phyloP scores from a whole-genome alignment of 495 filamentous ascomycete genomes.

The Penicillium coprophilum region DNA sequence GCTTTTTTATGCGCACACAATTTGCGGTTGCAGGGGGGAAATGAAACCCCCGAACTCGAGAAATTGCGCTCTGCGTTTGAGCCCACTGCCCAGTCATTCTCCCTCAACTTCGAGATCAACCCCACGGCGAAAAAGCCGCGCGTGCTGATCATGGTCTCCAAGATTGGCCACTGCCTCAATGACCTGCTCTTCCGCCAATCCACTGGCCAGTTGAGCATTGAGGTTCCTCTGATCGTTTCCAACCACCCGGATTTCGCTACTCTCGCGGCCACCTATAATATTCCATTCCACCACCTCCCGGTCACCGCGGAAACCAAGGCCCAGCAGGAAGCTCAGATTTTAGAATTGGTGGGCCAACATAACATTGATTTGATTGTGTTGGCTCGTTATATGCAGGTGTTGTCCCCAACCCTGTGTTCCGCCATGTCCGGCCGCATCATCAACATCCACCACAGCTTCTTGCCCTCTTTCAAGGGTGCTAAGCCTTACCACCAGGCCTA shows the following conservation, averaged over 20 bases:
- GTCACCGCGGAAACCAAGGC: constrained; percentile 67
- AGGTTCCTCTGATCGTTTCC: constrained; percentile 65
- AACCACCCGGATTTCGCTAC: constrained; percentile 71
- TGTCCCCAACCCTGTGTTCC: constrained; percentile 65
- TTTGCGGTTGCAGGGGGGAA: constrained; percentile 52
- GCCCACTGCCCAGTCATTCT: constrained; percentile 54
- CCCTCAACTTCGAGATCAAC: constrained; percentile 63
- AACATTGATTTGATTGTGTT: constrained; percentile 70
- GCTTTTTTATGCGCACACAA: constrained; percentile 78
- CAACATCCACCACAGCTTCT: constrained; percentile 80
- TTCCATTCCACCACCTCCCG: constrained; percentile 71
- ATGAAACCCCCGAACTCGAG: constrained; percentile 42
- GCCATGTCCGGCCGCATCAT: constrained; percentile 74
- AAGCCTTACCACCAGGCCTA: constrained; percentile 81
- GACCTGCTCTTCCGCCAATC: constrained; percentile 72
- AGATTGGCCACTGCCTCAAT: constrained; percentile 78
- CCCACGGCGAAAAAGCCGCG: constrained; percentile 61
- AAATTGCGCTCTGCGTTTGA: constrained; percentile 48
- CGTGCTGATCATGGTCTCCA: constrained; percentile 78
- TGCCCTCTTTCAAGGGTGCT: constrained; percentile 77
- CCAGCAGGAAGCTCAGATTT: constrained; percentile 62
- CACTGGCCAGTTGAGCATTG: constrained; percentile 59
- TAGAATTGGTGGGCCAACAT: constrained; percentile 62
- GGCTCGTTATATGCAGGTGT: constrained; percentile 83
- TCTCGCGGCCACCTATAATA: constrained; percentile 66